Percentiles rank a stretch among this genome's conserved stretches.
Evolutionary conservation across 306 rosid species (phyloP).

Genomic region (Cucumis cinereus): DNA sequence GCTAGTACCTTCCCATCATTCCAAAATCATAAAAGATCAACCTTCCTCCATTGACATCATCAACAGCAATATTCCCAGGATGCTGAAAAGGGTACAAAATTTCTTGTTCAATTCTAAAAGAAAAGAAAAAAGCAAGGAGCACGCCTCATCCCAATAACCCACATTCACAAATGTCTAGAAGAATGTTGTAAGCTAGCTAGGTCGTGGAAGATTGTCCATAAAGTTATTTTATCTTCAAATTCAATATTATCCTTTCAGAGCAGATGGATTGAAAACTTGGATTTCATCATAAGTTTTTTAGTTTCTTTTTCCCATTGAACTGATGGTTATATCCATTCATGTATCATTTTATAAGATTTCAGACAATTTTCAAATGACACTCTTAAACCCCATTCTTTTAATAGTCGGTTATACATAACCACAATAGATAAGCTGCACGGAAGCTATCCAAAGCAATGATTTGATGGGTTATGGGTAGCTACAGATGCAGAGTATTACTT

Average conservation of each 20-base stretch:
- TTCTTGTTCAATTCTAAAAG: background rate
- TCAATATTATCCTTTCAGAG: background rate
- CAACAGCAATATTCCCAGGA: slow-evolving; percentile 98
- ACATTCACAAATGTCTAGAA: background rate
- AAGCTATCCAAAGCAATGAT: background rate
- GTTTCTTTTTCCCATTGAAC: background rate
- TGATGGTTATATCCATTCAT: background rate
- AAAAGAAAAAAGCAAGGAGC: background rate
- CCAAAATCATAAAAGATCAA: slow-evolving; percentile 99
- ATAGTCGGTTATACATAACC: background rate
- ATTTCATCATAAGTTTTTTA: background rate
- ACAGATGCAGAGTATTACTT: background rate
- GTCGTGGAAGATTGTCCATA: background rate
- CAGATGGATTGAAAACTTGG: background rate
- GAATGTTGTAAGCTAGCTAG: background rate
- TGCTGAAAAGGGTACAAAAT: slow-evolving; percentile 40
- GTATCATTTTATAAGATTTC: background rate
- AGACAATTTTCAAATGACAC: background rate
- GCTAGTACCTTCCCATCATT: slow-evolving; percentile 93
- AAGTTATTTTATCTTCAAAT: background rate
- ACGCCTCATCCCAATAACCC: background rate
- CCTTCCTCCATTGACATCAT: slow-evolving; percentile 98
- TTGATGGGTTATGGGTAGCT: background rate
- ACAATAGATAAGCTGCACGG: background rate
- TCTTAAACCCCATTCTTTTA: background rate